Conservation (phyloP, 208 protist species). For the Entamoeba moshkovskii region DNA sequence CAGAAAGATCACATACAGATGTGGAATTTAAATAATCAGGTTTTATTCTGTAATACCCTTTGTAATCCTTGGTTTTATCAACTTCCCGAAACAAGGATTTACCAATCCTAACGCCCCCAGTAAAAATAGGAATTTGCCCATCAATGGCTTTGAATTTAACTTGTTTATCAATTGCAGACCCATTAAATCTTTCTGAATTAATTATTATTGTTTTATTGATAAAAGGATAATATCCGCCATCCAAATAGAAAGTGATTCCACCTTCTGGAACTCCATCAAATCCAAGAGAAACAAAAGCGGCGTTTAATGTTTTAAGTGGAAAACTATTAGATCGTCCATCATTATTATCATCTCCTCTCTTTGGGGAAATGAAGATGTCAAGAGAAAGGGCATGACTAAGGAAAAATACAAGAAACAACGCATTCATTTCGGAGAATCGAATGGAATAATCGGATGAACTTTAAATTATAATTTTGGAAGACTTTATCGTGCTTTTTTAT, state of each 20-base stretch:
- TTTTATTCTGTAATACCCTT: neutral
- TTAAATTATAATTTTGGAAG: too few relatives aligned
- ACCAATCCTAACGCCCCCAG: neutral
- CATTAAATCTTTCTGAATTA: neutral
- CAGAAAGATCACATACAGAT: neutral
- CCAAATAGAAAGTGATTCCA: neutral
- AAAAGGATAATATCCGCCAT: neutral
- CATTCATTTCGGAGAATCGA: too few relatives aligned
- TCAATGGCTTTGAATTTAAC: neutral
- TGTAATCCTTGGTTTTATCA: neutral
- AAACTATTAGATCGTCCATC: neutral
- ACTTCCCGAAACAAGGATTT: neutral
- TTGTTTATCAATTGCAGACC: neutral
- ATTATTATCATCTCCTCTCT: neutral
- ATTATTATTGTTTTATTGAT: neutral
- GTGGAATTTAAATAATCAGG: neutral
- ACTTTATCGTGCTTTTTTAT: too few relatives aligned
- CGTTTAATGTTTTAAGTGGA: neutral
- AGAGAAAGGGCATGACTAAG: neutral
- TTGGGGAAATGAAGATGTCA: neutral
- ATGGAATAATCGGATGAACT: too few relatives aligned
- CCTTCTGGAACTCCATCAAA: neutral
- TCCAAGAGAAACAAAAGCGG: neutral
- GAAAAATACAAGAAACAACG: neutral
- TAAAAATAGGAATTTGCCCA: neutral